phyloP scores from a whole-genome alignment of 1,284 basidiomycete genomes.

The Schizophyllum amplum region DNA sequence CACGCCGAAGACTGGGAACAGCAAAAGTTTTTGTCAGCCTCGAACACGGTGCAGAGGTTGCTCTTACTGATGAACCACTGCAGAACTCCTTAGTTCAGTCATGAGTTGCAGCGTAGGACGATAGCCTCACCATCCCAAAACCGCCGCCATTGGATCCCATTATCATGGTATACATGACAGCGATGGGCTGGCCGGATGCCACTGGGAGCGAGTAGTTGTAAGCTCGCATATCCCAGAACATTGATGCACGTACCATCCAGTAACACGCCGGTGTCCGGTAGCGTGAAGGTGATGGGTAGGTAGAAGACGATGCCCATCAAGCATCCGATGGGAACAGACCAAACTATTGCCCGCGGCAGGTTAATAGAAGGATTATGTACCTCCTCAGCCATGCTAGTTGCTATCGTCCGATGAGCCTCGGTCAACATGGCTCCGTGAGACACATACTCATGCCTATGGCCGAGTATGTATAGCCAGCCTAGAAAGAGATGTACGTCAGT shows the following conservation, averaged over 20 bases:
- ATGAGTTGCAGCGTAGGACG: background rate
- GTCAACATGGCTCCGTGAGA: background rate
- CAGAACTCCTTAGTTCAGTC: background rate
- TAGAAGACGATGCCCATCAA: constrained; percentile 53
- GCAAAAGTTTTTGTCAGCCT: background rate
- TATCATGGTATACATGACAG: constrained; percentile 56
- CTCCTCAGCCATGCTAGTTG: constrained; percentile 58
- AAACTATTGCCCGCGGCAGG: constrained; percentile 51
- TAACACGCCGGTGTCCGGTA: constrained; percentile 48
- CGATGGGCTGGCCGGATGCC: constrained; percentile 55
- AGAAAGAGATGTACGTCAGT: background rate
- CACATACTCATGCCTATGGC: constrained; percentile 48
- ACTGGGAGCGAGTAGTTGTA: constrained; percentile 23
- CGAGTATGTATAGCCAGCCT: constrained; percentile 38
- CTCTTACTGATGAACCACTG: constrained; percentile 41
- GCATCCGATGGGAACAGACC: constrained; percentile 57
- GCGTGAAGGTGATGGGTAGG: constrained; percentile 61
- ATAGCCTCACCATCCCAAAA: constrained; percentile 42
- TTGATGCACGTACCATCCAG: constrained; percentile 34
- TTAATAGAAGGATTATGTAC: constrained; percentile 48
- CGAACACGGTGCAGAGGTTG: no score
- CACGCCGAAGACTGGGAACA: constrained; percentile 40
- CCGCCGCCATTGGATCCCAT: constrained; percentile 57
- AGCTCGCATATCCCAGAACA: background rate
- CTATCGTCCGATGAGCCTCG: constrained; percentile 13